Conservation (phyloP, 148 eudicot genomes). For the Dysphania ambrosioides region DNA sequence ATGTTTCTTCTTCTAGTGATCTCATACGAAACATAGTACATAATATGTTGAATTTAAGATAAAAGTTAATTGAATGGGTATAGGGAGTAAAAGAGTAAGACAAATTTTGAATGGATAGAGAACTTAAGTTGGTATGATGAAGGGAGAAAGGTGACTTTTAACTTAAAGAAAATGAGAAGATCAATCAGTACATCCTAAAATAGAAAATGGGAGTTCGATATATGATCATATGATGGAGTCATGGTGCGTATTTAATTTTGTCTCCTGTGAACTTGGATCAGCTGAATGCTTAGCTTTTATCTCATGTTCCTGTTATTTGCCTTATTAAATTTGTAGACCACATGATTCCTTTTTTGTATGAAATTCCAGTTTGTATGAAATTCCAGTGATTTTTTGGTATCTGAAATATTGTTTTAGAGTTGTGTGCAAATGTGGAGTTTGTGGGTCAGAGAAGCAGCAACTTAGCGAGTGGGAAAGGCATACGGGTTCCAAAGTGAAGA, state of each 20-base stretch:
- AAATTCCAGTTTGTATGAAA: neutral
- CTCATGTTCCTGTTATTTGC: neutral
- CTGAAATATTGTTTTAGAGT: constrained; percentile 40
- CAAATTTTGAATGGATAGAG: neutral
- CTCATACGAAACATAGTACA: no score
- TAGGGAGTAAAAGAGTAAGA: neutral
- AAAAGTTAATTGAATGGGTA: neutral
- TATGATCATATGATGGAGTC: neutral
- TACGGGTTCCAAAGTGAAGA: constrained; percentile 67
- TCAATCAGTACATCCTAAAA: neutral
- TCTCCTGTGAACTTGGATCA: neutral
- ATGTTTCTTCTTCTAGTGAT: no score
- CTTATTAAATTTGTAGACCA: neutral
- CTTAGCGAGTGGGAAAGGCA: constrained; percentile 86
- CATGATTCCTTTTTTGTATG: constrained; percentile 7
- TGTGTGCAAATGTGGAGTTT: constrained; percentile 69
- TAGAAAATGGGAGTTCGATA: neutral
- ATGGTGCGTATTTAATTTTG: neutral
- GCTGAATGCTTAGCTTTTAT: neutral
- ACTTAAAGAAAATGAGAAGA: neutral
- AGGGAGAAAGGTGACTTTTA: neutral
- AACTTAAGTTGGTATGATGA: neutral
- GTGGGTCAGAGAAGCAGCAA: constrained; percentile 61
- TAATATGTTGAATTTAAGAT: neutral
- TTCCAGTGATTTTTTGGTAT: constrained; percentile 7